Conservation (phyloP, 164 flowering plant genomes). For the Chimonanthus salicifolius region DNA sequence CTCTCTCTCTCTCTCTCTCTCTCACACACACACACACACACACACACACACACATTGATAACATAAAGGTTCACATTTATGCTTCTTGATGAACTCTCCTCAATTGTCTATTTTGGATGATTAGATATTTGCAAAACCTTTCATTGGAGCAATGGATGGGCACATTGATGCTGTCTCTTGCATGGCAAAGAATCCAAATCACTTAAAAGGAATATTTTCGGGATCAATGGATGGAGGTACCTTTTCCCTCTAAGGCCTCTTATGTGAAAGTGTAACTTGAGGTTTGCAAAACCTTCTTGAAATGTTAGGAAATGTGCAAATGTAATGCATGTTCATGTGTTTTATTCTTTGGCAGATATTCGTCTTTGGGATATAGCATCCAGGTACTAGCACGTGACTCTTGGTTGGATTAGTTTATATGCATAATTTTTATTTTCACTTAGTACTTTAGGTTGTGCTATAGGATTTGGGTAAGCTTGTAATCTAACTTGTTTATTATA, state of each 20-base stretch:
- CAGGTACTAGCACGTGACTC: slow-evolving; percentile 41
- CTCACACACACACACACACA: too few species aligned
- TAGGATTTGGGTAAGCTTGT: too few species aligned
- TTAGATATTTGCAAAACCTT: slow-evolving; percentile 90
- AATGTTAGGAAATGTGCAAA: neutral
- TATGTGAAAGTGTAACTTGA: neutral
- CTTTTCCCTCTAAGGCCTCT: neutral
- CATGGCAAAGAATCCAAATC: slow-evolving; percentile 89
- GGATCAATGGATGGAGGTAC: slow-evolving; percentile 98
- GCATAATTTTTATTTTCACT: too few species aligned
- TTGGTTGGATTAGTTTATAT: neutral
- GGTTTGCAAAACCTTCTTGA: neutral
- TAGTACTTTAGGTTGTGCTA: too few species aligned
- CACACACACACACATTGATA: too few species aligned
- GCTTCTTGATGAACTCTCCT: neutral
- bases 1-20: too few species aligned
- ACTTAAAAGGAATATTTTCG: slow-evolving; percentile 84
- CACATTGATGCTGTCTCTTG: slow-evolving; percentile 75
- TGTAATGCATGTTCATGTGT: neutral
- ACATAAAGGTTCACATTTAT: neutral
- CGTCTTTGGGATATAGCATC: slow-evolving; percentile 93
- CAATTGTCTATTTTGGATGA: slow-evolving; percentile 1
- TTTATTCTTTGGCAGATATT: slow-evolving; percentile 57
- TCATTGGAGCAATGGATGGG: slow-evolving; percentile 92
- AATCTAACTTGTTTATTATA: too few species aligned